Evolutionary conservation across 2,329 filamentous ascomycete genomes (phyloP).

Genomic region (Xylariaceae sp.): DNA sequence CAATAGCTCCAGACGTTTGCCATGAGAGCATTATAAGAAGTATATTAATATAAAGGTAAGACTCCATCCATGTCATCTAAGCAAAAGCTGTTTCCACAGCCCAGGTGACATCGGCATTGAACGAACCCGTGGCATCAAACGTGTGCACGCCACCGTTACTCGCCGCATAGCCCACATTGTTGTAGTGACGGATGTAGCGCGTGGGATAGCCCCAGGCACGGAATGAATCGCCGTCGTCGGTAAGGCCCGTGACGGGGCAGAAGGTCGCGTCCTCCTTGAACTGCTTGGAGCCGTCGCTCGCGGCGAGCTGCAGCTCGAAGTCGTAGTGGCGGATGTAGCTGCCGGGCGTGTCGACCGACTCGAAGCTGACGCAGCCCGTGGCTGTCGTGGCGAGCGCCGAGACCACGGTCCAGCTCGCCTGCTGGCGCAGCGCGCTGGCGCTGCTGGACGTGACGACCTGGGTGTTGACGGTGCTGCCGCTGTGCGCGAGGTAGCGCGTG

Average conservation of each 20-base stretch:
- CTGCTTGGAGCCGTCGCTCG: conserved; percentile 50
- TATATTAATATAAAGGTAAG: too few relatives aligned
- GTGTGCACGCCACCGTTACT: conserved; percentile 30
- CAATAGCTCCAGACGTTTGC: too few relatives aligned
- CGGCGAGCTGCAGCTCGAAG: conserved; percentile 45
- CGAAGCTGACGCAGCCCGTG: conserved; percentile 52
- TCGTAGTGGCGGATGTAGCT: conserved; percentile 54
- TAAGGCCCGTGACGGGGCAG: conserved; percentile 50
- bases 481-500: conserved; percentile 52
- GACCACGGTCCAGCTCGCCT: conserved; percentile 50
- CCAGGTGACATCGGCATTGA: conserved; percentile 53
- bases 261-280: conserved; percentile 62
- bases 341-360: conserved; percentile 53
- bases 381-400: conserved; percentile 51
- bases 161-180: conserved; percentile 30
- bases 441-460: conserved; percentile 51
- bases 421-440: conserved; percentile 42
- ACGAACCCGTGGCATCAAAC: conserved; percentile 45
- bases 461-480: conserved; percentile 42
- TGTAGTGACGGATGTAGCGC: conserved; percentile 52
- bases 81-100: conserved; percentile 39
- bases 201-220: conserved; percentile 58
- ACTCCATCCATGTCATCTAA: too few relatives aligned
- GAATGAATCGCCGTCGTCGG: conserved; percentile 45
- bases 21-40: too few relatives aligned